phyloP scores from a whole-genome alignment of 2,329 filamentous ascomycete species.

The Mycosphaerella sp. region DNA sequence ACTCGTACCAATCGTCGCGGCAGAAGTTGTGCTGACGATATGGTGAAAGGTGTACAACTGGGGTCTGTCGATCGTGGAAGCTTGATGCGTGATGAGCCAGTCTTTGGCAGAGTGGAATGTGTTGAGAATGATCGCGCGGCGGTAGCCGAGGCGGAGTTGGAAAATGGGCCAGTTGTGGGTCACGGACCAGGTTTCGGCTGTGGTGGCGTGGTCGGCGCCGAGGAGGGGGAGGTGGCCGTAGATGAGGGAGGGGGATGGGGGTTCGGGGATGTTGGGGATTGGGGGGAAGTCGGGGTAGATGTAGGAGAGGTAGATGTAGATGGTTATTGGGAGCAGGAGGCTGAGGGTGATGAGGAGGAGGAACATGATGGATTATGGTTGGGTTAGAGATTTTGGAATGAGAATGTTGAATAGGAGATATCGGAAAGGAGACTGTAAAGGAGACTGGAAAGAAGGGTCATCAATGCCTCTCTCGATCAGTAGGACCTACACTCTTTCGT shows the following conservation, averaged over 20 bases:
- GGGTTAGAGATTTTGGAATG: too few relatives aligned
- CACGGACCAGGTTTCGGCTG: background rate
- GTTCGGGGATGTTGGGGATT: background rate
- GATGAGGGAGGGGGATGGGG: background rate
- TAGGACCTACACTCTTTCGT: too few relatives aligned
- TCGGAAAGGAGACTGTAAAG: too few relatives aligned
- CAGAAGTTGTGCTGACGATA: constrained; percentile 4
- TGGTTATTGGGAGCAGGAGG: too few relatives aligned
- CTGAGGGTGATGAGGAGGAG: too few relatives aligned
- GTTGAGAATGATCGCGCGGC: background rate
- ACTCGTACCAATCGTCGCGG: constrained; percentile 6
- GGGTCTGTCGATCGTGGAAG: constrained; percentile 3
- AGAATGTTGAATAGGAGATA: too few relatives aligned
- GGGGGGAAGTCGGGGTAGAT: background rate
- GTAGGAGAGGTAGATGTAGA: background rate
- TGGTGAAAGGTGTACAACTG: constrained; percentile 4
- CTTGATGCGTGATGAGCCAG: constrained; percentile 6
- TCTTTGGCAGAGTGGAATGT: constrained; percentile 2
- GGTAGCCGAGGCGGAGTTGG: constrained; percentile 2
- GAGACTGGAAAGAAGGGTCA: too few relatives aligned
- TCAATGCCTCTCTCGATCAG: too few relatives aligned
- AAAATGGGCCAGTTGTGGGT: constrained; percentile 1
- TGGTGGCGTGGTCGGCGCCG: constrained; percentile 3
- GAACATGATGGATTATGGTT: too few relatives aligned
- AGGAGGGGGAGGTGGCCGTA: constrained; percentile 7